phyloP scores from a whole-genome alignment of 495 filamentous ascomycete species.

The Neurospora sp. region DNA sequence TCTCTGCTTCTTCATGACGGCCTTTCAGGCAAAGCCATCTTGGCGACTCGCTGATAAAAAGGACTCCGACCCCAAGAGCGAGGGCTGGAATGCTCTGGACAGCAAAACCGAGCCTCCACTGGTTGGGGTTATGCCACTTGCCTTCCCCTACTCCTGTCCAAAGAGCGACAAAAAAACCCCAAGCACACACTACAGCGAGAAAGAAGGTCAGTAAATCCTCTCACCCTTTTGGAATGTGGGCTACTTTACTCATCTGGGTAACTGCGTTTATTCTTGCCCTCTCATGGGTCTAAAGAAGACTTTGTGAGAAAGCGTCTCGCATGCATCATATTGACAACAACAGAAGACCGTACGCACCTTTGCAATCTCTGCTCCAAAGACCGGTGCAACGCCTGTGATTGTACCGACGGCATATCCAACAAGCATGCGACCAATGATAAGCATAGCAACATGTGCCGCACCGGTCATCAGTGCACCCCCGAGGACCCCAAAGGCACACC shows the following conservation, averaged over 20 bases:
- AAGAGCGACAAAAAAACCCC: conserved; percentile 38
- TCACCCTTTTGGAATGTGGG: not conserved
- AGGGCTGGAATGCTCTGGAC: conserved; percentile 43
- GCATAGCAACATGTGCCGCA: conserved; percentile 39
- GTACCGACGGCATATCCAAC: conserved; percentile 41
- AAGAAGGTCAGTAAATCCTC: not conserved
- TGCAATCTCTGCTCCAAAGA: conserved; percentile 26
- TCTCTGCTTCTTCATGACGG: conserved; percentile 31
- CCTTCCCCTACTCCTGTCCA: conserved; percentile 33
- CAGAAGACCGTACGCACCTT: conserved; percentile 28
- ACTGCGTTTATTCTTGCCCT: conserved; percentile 38
- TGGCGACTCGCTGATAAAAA: conserved; percentile 46
- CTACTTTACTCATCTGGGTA: conserved; percentile 20
- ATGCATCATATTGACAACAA: conserved; percentile 15
- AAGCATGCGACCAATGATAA: conserved; percentile 43
- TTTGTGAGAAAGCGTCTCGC: conserved; percentile 9
- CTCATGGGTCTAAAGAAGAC: conserved; percentile 38
- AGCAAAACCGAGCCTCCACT: conserved; percentile 48
- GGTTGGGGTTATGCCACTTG: conserved; percentile 23
- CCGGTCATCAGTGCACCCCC: conserved; percentile 43
- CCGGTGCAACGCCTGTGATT: conserved; percentile 40
- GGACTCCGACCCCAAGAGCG: conserved; percentile 36
- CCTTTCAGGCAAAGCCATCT: conserved; percentile 48
- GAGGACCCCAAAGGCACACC: conserved; percentile 34
- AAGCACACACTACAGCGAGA: conserved; percentile 39